Conservation (phyloP, 257 asterid genomes). For the Solanum raphanifolium region DNA sequence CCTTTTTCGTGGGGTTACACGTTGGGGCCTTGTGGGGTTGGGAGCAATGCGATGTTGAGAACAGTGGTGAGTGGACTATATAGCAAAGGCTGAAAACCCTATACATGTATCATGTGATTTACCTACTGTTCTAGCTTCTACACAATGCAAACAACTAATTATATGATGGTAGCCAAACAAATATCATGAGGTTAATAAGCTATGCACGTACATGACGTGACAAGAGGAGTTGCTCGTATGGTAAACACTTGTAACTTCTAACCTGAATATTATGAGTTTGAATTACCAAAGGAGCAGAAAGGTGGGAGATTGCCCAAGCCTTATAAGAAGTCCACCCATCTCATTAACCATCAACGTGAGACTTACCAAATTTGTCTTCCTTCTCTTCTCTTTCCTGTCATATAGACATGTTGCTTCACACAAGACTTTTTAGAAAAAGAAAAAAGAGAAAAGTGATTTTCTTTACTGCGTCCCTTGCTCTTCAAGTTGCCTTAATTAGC, state of each 20-base stretch:
- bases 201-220: not conserved
- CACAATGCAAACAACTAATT: not conserved
- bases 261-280: not conserved
- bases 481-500: slow-evolving; percentile 10
- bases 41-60: not conserved
- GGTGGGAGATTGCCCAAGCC: too few species aligned
- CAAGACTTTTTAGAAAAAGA: not conserved
- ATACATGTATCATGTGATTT: not conserved
- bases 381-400: not conserved
- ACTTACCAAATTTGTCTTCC: not conserved
- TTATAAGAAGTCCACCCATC: too few species aligned
- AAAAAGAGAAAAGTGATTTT: not conserved
- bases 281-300: not conserved
- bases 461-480: slow-evolving; percentile 1
- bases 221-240: not conserved
- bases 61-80: not conserved
- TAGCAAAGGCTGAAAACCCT: not conserved
- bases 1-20: not conserved
- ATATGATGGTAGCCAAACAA: not conserved
- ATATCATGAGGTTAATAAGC: not conserved
- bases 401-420: not conserved
- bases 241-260: too few species aligned
- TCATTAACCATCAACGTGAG: too few species aligned
- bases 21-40: not conserved
- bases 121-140: not conserved